A percentile compares a stretch with the other conserved stretches of the same genome.
Conservation (phyloP, 768 basidiomycete species). For the Termitomyces sp. region DNA sequence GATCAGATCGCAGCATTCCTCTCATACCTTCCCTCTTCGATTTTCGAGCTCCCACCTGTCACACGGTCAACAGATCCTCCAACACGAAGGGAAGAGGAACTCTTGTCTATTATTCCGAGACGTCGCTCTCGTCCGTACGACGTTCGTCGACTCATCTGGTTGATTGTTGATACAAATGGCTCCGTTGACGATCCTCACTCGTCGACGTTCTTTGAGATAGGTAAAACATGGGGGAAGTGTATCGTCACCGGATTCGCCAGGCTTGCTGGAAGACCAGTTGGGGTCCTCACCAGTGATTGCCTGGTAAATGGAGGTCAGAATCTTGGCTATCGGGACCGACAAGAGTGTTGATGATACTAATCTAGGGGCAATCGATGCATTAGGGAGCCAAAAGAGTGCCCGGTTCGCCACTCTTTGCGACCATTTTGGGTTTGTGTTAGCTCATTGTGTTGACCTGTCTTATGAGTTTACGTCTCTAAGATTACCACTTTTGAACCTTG, state of each 20-base stretch:
- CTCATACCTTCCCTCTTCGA: slow-evolving; percentile 38
- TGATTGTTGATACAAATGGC: slow-evolving; percentile 27
- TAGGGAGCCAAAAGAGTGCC: slow-evolving; percentile 36
- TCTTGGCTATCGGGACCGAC: background rate
- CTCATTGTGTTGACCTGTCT: background rate
- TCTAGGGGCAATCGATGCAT: slow-evolving; percentile 35
- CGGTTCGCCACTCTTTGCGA: slow-evolving; percentile 36
- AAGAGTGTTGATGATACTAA: background rate
- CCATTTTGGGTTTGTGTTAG: slow-evolving; percentile 31
- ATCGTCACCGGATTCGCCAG: slow-evolving; percentile 38
- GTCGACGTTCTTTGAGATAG: slow-evolving; percentile 35
- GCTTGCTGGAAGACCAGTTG: slow-evolving; percentile 30
- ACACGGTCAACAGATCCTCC: slow-evolving; percentile 18
- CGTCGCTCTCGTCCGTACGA: slow-evolving; percentile 32
- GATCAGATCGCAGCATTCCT: slow-evolving; percentile 31
- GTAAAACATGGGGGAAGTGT: slow-evolving; percentile 31
- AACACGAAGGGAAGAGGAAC: slow-evolving; percentile 30
- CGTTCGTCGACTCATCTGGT: slow-evolving; percentile 29
- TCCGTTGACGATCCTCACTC: slow-evolving; percentile 6
- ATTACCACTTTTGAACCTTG: slow-evolving; percentile 35
- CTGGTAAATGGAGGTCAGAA: slow-evolving; percentile 33
- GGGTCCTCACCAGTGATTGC: slow-evolving; percentile 36
- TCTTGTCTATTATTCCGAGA: slow-evolving; percentile 33
- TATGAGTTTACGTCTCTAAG: slow-evolving; percentile 13
- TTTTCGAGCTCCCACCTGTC: slow-evolving; percentile 32